Base-by-base conservation (phyloP, 129 eudicot genomes). In the Apium graveolens region DNA sequence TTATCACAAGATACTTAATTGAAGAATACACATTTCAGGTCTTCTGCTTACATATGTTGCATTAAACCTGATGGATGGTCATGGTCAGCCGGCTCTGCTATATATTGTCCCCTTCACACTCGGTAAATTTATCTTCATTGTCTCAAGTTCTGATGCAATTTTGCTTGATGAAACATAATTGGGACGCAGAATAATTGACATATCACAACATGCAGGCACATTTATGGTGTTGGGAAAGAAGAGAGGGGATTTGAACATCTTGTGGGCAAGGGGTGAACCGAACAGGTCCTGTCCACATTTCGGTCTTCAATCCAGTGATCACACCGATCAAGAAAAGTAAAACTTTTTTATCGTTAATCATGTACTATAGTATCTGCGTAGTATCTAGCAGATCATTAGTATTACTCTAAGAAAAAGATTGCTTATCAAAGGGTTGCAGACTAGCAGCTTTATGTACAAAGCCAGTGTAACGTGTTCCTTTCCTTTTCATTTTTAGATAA, bases 31-130 rank as follows among this genome's bases (percentile, higher is more conserved):
- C 77, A 76, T 81, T 26, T 62, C 90, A 92, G 96, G 97, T 85
- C 97, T 92, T 70, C 95, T 92, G 78, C 57, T 92, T 60, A 92
- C 96, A 11, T 92, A 90, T 41, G 83, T 92, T 35, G 96, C 97
- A 48, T 68, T 92, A 80, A 92, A 92, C 86, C 79, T 92, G 81
- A 92, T 92, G 97, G 97, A 92, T 82, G 97, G 97, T 43, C 96
- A 89, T 83, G 97, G 97, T 80, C 97, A 91, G 76, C 97, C 97
- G 0, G 94, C 97, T 29, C 77, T 92, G 87, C 96, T 92, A 77
- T 92, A 92, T 87, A 92, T 92, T 6, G 97, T 92, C 75, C 97
- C 97, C 7, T 92, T 88, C 49, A 90, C 93, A 2, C 88, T 92
- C 32, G 97, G 97, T 90, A 90, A 83, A 20, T 26, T 29, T 31